These are phyloP conservation scores for Phytophthora sansomeana DNA, from an alignment of 352 stramenopile genomes.

Conservation along the genomic window DNA sequence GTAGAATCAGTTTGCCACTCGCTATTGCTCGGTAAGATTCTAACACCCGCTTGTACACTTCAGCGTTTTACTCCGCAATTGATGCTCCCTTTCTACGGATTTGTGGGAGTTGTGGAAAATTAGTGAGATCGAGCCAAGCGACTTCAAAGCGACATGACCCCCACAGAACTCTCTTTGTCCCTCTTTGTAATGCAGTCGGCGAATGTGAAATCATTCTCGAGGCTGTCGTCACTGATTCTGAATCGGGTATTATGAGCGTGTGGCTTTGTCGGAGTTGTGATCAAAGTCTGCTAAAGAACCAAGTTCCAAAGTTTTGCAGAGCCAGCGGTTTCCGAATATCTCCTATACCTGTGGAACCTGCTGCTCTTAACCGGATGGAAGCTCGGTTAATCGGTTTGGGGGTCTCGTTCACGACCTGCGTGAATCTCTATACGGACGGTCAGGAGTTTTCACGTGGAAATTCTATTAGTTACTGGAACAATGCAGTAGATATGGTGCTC, in stretches of 20 bases:
- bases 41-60: no score
- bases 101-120: constrained; percentile 1
- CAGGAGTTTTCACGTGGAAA: constrained; percentile 6
- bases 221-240: no score
- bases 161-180: background rate
- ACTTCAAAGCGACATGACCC: background rate
- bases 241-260: no score
- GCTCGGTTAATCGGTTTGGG: no score
- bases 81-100: constrained; percentile 6
- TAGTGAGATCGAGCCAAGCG: background rate
- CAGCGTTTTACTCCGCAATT: background rate
- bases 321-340: no score
- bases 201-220: constrained; percentile 4
- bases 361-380: no score
- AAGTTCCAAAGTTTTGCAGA: no score
- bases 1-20: no score
- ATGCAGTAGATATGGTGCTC: background rate
- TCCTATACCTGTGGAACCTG: no score
- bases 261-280: no score
- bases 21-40: no score
- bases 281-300: no score
- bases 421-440: constrained; percentile 1
- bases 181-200: background rate
- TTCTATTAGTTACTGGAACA: constrained; percentile 5
- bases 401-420: constrained; percentile 7